Evolutionary conservation across 345 rosid species (phyloP).

Genomic region (Euphorbia pulcherrima): DNA sequence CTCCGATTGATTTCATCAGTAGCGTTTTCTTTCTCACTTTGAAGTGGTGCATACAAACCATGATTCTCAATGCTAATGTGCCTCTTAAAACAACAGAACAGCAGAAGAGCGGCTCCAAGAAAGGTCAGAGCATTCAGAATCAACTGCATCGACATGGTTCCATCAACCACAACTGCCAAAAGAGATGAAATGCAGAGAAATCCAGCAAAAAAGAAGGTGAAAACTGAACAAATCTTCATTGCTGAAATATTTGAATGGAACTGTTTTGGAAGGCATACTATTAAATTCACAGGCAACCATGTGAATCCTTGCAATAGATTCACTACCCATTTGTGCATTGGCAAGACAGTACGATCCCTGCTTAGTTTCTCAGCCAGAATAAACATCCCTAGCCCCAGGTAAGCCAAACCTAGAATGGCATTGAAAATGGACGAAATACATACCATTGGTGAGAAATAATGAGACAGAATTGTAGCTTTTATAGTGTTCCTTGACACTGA

Average conservation of each 20-base stretch:
- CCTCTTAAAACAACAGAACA: constrained; percentile 19
- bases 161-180: constrained; percentile 15
- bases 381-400: constrained; percentile 30
- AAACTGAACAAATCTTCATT: constrained; percentile 16
- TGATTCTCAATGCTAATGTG: not conserved
- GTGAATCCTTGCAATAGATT: constrained; percentile 34
- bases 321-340: constrained; percentile 32
- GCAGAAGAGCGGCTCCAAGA: constrained; percentile 36
- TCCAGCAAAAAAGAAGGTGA: constrained; percentile 24
- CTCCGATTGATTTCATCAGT: not conserved
- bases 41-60: constrained; percentile 33
- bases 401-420: constrained; percentile 31
- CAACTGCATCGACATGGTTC: constrained; percentile 10
- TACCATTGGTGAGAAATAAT: constrained; percentile 3
- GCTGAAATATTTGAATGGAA: not conserved
- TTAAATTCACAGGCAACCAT: constrained; percentile 32
- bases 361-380: constrained; percentile 18
- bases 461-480: not conserved
- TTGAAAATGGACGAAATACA: constrained; percentile 24
- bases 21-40: constrained; percentile 21
- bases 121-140: constrained; percentile 30
- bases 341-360: constrained; percentile 21
- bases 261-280: constrained; percentile 22
- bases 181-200: constrained; percentile 30
- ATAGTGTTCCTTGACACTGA: constrained; percentile 8